A percentile compares a stretch with the other conserved stretches of the same genome.
These are phyloP conservation scores for Ophiocordyceps camponoti-rufipedis DNA, from an alignment of 2,329 filamentous ascomycete genomes.

Conservation along the genomic window DNA sequence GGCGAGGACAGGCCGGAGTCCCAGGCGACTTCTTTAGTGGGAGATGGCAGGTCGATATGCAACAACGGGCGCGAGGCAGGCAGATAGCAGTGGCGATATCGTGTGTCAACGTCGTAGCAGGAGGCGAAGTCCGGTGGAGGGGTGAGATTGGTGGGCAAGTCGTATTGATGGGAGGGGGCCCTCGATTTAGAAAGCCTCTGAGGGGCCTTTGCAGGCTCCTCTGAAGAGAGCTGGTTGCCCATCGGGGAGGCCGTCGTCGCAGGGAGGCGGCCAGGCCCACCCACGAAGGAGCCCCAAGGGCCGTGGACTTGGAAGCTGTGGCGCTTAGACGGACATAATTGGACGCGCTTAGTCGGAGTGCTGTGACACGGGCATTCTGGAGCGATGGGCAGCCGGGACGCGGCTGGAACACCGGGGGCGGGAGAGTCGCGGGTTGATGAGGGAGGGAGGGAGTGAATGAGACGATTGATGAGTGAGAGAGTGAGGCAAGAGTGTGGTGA, in stretches of 20 bases:
- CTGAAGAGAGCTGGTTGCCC: constrained; percentile 31
- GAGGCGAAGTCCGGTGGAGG: constrained; percentile 7
- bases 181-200: constrained; percentile 35
- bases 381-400: too few species aligned
- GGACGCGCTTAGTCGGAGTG: background rate
- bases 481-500: too few species aligned
- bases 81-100: constrained; percentile 14
- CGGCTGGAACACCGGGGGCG: background rate
- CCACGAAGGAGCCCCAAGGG: background rate
- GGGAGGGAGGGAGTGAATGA: background rate
- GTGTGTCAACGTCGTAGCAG: constrained; percentile 4
- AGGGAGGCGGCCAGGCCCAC: background rate
- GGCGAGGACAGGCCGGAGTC: background rate
- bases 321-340: background rate
- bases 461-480: too few species aligned
- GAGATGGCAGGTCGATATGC: background rate
- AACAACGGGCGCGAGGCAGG: constrained; percentile 7
- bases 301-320: too few species aligned
- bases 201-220: constrained; percentile 19
- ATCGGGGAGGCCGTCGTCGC: constrained; percentile 12
- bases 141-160: constrained; percentile 18
- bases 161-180: constrained; percentile 17
- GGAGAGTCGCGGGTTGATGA: background rate
- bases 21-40: background rate
- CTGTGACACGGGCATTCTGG: background rate